Evolutionary conservation across 805 yeast genomes (phyloP).

Genomic region (Metschnikowia baotianmanensis): DNA sequence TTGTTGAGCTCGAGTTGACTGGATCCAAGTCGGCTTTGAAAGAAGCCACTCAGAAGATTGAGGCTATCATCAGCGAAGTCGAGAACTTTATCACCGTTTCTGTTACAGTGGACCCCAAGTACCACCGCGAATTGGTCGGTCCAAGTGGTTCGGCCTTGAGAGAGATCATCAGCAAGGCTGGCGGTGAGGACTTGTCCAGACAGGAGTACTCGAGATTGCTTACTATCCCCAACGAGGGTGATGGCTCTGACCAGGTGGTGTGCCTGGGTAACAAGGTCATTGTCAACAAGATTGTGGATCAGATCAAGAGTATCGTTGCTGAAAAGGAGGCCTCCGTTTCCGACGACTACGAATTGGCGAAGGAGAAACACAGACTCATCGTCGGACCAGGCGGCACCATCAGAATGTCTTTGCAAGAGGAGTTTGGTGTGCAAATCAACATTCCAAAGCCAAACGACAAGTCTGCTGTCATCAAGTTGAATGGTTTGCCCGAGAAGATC

Average conservation of each 20-base stretch:
- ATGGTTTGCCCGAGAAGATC: conserved; percentile 66
- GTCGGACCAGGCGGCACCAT: conserved; percentile 80
- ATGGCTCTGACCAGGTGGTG: conserved; percentile 56
- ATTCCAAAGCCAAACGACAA: conserved; percentile 62
- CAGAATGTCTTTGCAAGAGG: conserved; percentile 70
- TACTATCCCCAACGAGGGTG: conserved; percentile 65
- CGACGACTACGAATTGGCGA: conserved; percentile 57
- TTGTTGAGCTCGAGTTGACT: conserved; percentile 62
- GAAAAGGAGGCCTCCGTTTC: conserved; percentile 59
- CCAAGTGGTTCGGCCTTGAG: conserved; percentile 70
- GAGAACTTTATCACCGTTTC: conserved; percentile 58
- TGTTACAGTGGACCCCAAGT: conserved; percentile 67
- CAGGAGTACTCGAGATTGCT: conserved; percentile 52
- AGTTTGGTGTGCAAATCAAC: conserved; percentile 58
- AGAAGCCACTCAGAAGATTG: conserved; percentile 64
- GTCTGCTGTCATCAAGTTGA: conserved; percentile 51
- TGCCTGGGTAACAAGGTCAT: conserved; percentile 73
- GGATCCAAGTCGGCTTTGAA: conserved; percentile 78
- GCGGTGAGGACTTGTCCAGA: conserved; percentile 50
- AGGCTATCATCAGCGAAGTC: conserved; percentile 59
- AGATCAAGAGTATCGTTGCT: conserved; percentile 59
- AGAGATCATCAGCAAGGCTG: conserved; percentile 74
- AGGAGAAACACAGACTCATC: conserved; percentile 69
- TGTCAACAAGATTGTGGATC: conserved; percentile 65
- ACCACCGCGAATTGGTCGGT: conserved; percentile 76